phyloP scores from a whole-genome alignment of 164 flowering plant species.

The Sextonia rubra region DNA sequence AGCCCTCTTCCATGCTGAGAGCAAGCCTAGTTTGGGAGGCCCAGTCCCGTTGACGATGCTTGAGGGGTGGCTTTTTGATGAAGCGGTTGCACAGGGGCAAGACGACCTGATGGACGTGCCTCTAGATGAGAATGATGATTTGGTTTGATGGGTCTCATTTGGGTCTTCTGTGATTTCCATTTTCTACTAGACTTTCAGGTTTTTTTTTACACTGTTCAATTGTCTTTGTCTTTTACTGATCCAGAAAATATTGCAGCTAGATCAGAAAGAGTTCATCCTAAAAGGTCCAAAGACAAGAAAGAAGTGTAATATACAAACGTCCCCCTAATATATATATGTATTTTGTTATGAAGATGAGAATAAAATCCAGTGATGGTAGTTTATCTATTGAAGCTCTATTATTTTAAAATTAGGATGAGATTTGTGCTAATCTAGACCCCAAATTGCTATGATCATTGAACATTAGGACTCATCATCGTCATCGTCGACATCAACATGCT shows the following conservation, averaged over 20 bases:
- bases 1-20: constrained; percentile 40
- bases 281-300: constrained; percentile 7
- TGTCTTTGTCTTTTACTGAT: background rate
- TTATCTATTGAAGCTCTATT: too few relatives aligned
- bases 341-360: too few relatives aligned
- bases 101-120: constrained; percentile 34
- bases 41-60: constrained; percentile 41
- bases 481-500: too few relatives aligned
- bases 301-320: constrained; percentile 28
- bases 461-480: too few relatives aligned
- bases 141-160: constrained; percentile 23
- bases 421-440: too few relatives aligned
- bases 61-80: constrained; percentile 83
- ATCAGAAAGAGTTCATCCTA: background rate
- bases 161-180: background rate
- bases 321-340: too few relatives aligned
- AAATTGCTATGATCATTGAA: too few relatives aligned
- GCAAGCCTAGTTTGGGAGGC: constrained; percentile 29
- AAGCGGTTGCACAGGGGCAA: constrained; percentile 29
- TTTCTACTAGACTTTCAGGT: background rate
- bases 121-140: constrained; percentile 32
- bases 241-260: background rate
- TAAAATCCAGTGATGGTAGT: too few relatives aligned
- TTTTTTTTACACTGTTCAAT: background rate
- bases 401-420: too few relatives aligned